These are phyloP conservation scores for Austroboletus niveus DNA, from an alignment of 1,284 basidiomycete species.

Conservation along the genomic window DNA sequence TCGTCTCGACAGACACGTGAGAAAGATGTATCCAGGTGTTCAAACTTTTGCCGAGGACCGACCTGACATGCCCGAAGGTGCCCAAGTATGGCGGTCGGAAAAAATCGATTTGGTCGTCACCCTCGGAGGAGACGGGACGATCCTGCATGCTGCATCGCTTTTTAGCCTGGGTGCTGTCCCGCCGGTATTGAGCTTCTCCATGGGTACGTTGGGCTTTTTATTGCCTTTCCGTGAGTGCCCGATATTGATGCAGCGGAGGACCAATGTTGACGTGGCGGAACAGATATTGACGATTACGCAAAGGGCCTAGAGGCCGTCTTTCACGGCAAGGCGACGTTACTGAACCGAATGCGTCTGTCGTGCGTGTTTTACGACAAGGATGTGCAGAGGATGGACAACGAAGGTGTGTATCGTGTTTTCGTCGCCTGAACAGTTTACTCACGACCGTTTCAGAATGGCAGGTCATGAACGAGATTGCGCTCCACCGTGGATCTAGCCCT, in stretches of 20 bases:
- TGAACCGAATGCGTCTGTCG: slow-evolving; percentile 84
- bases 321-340: slow-evolving; percentile 71
- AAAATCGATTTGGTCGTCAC: slow-evolving; percentile 88
- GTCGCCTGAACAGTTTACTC: slow-evolving; percentile 1
- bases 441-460: slow-evolving; percentile 69
- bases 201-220: slow-evolving; percentile 94
- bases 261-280: slow-evolving; percentile 1
- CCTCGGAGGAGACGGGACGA: slow-evolving; percentile 93
- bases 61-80: slow-evolving; percentile 62
- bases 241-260: background rate
- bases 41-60: slow-evolving; percentile 75
- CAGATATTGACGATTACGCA: slow-evolving; percentile 81
- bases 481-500: slow-evolving; percentile 89
- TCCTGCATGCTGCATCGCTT: slow-evolving; percentile 90
- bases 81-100: slow-evolving; percentile 60
- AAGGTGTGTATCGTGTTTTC: slow-evolving; percentile 43
- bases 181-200: slow-evolving; percentile 92
- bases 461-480: slow-evolving; percentile 95
- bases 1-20: slow-evolving; percentile 52
- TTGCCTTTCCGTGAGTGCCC: slow-evolving; percentile 83
- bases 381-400: slow-evolving; percentile 54
- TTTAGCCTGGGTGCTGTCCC: slow-evolving; percentile 89
- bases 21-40: slow-evolving; percentile 64
- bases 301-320: slow-evolving; percentile 79
- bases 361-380: slow-evolving; percentile 72